These are phyloP conservation scores for Myriosclerotinia duriaeana DNA, from an alignment of 2,329 filamentous ascomycete species.

Conservation along the genomic window DNA sequence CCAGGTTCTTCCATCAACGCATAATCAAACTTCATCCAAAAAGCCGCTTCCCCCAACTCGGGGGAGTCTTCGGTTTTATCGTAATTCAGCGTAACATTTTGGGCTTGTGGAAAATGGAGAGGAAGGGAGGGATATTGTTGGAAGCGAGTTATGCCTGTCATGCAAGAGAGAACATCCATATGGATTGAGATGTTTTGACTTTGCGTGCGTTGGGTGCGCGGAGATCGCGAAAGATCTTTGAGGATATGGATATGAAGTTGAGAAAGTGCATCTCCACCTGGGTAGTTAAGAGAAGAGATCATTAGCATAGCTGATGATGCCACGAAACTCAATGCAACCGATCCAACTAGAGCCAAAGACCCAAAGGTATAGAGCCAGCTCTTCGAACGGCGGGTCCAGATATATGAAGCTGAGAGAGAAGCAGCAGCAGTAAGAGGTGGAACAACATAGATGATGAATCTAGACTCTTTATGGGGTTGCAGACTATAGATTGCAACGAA, in stretches of 20 bases:
- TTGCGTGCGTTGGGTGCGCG: slow-evolving; percentile 34
- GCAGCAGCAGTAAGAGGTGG: slow-evolving; percentile 78
- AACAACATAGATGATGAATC: slow-evolving; percentile 88
- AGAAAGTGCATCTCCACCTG: slow-evolving; percentile 76
- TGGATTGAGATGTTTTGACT: slow-evolving; percentile 49
- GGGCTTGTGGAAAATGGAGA: slow-evolving; percentile 5
- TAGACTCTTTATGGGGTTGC: slow-evolving; percentile 93
- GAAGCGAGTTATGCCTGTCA: slow-evolving; percentile 70
- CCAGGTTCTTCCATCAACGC: slow-evolving; percentile 55
- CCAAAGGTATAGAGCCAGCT: slow-evolving; percentile 55
- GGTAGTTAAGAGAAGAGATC: slow-evolving; percentile 88
- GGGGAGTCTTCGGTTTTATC: slow-evolving; percentile 62
- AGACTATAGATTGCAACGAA: slow-evolving; percentile 82
- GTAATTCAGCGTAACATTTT: slow-evolving; percentile 42
- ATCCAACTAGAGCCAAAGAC: slow-evolving; percentile 56
- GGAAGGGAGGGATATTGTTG: slow-evolving; percentile 43
- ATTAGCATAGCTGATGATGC: slow-evolving; percentile 68
- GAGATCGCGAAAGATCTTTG: slow-evolving; percentile 31
- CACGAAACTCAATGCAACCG: slow-evolving; percentile 59
- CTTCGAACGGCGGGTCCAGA: slow-evolving; percentile 67
- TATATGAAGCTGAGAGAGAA: slow-evolving; percentile 68
- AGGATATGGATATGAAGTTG: slow-evolving; percentile 47
- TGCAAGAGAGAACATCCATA: slow-evolving; percentile 66
- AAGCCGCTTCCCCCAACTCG: slow-evolving; percentile 49
- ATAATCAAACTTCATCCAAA: slow-evolving; percentile 67